Base-by-base conservation (phyloP, 805 yeast species). In the Monosporozyma servazzii region DNA sequence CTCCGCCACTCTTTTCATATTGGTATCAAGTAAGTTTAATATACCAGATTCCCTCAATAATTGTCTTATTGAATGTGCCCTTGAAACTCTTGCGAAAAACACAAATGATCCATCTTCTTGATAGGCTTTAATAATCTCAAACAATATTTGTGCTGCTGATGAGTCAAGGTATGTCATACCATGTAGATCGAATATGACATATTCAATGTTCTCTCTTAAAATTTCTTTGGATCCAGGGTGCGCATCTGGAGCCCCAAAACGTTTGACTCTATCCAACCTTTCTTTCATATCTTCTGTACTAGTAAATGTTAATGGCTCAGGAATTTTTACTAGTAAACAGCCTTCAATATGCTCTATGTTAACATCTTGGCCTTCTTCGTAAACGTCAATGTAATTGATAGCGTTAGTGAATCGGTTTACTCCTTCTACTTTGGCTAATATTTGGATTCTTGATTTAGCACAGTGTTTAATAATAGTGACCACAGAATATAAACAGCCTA, bases 221-320 rank as follows among this genome's bases (percentile, higher is more conserved):
- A 61, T 58, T 27, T 75, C 67, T 39, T 85, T 86, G 23, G 77
- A 77, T 1, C 88, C 86, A 0, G 96, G 96, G 61, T 89, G 96
- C 15, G 77, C 78, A 47, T 74, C 75, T 23, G 82, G 74, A 0
- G 95, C 81, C 0, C 96, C 95, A 59, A 86, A 87, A 50, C 78
- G 69, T 62, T 89, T 96, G 29, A 89, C 70, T 44, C 96, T 72
- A 43, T 75, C 71, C 52, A 89, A 70, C 37, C 91, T 72, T 51
- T 78, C 73, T 54, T 84, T 80, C 54, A 89, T 71, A 58, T 87
- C 95, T 27, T 84, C 84, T 7, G 90, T 77, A 65, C 90, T 89
- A 40, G 95, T 88, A 67, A 89, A 89, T 5, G 90, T 87, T 53
- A 89, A 71, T 1, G 96, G 96, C 62, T 89, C 96, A 0, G 96